phyloP scores from a whole-genome alignment of 768 basidiomycete species.

The Austroboletus eburneus region DNA sequence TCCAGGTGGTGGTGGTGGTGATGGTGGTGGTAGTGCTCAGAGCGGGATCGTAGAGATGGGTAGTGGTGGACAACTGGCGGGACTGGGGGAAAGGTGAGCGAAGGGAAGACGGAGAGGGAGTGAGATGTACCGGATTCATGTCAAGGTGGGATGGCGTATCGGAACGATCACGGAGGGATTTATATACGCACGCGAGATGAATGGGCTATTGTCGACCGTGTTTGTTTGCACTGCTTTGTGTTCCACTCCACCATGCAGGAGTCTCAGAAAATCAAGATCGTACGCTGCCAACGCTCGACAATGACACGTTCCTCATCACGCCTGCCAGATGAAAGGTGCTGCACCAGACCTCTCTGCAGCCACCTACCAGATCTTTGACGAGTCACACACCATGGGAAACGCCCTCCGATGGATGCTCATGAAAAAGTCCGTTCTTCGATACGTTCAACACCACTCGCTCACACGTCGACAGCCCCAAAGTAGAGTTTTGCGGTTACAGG shows the following conservation, averaged over 20 bases:
- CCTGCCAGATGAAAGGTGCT: conserved; percentile 76
- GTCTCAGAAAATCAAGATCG: conserved; percentile 31
- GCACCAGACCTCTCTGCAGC: conserved; percentile 79
- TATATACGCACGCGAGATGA: too few species aligned
- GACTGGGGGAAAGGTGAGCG: background rate
- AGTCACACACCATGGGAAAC: conserved; percentile 96
- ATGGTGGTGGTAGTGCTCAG: too few species aligned
- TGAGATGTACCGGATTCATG: background rate
- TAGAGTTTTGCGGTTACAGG: conserved; percentile 99
- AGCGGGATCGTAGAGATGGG: too few species aligned
- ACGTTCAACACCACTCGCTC: background rate
- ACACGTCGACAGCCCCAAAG: conserved; percentile 74
- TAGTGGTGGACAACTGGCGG: too few species aligned
- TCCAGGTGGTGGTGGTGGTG: too few species aligned
- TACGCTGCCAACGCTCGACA: conserved; percentile 11
- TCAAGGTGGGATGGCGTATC: too few species aligned
- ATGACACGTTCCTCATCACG: conserved; percentile 10
- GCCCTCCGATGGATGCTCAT: conserved; percentile 96
- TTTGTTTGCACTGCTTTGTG: too few species aligned
- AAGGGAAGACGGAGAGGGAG: too few species aligned
- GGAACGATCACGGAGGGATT: too few species aligned
- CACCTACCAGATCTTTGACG: conserved; percentile 89
- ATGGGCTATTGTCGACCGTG: too few species aligned
- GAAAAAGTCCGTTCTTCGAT: conserved; percentile 75
- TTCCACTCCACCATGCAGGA: conserved; percentile 23